These are phyloP conservation scores for Przewalskia tangutica DNA, from an alignment of 257 asterid species.

Conservation along the genomic window DNA sequence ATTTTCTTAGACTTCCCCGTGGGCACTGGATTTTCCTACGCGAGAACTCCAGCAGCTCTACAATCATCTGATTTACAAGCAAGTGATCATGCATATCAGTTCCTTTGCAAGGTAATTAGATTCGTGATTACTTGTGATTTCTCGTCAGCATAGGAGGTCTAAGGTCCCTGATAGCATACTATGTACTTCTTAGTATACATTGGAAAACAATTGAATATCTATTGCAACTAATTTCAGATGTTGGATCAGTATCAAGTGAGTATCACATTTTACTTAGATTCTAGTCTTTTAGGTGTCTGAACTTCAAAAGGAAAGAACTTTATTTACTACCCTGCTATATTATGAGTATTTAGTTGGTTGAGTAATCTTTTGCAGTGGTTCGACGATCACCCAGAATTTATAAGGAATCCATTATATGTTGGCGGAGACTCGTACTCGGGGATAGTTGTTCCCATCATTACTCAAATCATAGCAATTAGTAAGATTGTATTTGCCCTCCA, in stretches of 20 bases:
- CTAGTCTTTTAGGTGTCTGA: background rate
- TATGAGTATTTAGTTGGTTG: background rate
- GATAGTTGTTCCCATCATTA: conserved; percentile 10
- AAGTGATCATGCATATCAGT: conserved; percentile 4
- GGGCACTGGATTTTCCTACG: conserved; percentile 11
- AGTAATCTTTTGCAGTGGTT: conserved; percentile 14
- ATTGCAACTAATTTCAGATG: background rate
- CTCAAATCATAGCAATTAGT: conserved; percentile 13
- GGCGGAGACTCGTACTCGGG: conserved; percentile 17
- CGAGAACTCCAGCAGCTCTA: background rate
- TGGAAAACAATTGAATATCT: background rate
- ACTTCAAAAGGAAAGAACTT: background rate
- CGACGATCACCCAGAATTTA: conserved; percentile 6
- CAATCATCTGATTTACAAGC: background rate
- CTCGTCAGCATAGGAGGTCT: background rate
- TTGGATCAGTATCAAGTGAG: background rate
- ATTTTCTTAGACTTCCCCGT: conserved; percentile 3
- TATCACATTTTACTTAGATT: background rate
- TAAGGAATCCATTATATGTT: conserved; percentile 10
- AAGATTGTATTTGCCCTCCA: background rate
- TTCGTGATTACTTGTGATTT: background rate
- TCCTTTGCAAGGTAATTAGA: conserved; percentile 3
- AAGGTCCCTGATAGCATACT: background rate
- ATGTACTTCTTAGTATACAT: background rate
- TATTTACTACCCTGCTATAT: background rate